Percentiles rank a stretch among this genome's conserved stretches.
phyloP scores from a whole-genome alignment of 345 rosid genomes.

The Dipteronia sinensis region DNA sequence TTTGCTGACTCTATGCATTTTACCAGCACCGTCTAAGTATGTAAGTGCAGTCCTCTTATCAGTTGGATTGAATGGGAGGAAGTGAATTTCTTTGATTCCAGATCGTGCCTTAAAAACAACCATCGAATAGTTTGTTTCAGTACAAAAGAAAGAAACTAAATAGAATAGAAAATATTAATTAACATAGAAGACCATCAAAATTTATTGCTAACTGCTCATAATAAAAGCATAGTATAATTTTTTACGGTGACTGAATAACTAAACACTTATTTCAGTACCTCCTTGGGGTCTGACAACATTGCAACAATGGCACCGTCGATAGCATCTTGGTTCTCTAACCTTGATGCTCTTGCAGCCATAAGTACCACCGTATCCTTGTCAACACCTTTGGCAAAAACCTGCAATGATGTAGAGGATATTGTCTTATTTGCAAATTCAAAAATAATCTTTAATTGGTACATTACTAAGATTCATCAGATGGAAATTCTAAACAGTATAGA shows the following conservation, averaged over 20 bases:
- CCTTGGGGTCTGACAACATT: slow-evolving; percentile 42
- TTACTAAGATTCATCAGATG: neutral
- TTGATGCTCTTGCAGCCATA: slow-evolving; percentile 44
- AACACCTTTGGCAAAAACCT: slow-evolving; percentile 39
- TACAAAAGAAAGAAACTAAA: too few relatives aligned
- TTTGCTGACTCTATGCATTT: slow-evolving; percentile 64
- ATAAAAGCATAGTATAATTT: neutral
- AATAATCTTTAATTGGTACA: neutral
- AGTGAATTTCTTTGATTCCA: slow-evolving; percentile 42
- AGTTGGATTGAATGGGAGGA: slow-evolving; percentile 45
- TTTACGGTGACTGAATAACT: neutral
- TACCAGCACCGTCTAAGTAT: slow-evolving; percentile 35
- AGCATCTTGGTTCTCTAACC: slow-evolving; percentile 48
- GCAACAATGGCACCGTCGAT: slow-evolving; percentile 39
- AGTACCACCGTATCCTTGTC: slow-evolving; percentile 41
- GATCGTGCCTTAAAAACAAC: slow-evolving; percentile 33
- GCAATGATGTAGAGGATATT: neutral
- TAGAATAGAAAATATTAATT: too few relatives aligned
- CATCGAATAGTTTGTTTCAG: neutral
- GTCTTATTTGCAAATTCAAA: neutral
- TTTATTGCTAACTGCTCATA: too few relatives aligned
- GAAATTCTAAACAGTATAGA: neutral
- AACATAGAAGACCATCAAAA: too few relatives aligned
- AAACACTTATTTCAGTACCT: slow-evolving; percentile 28
- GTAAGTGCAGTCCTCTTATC: slow-evolving; percentile 50